phyloP scores from a whole-genome alignment of 768 basidiomycete genomes.

The Pilatotrama ljubarskyi region DNA sequence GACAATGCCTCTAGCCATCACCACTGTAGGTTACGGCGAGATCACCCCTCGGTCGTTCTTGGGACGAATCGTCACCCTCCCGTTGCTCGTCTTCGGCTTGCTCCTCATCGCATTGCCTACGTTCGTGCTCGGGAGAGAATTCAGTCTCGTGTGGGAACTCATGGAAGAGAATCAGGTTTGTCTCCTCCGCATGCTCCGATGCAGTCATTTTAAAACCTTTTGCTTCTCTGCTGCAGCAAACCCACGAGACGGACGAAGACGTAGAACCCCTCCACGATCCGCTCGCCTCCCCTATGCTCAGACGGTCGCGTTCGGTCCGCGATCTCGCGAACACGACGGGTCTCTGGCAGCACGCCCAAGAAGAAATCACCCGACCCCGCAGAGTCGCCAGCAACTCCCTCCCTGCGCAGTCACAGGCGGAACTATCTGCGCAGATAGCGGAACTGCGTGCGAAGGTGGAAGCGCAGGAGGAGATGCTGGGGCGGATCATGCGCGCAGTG shows the following conservation, averaged over 20 bases:
- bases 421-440: constrained; percentile 63
- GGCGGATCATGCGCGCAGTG: constrained; percentile 31
- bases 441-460: constrained; percentile 59
- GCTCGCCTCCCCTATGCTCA: constrained; percentile 20
- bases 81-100: constrained; percentile 84
- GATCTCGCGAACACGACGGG: constrained; percentile 10
- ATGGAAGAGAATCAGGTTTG: constrained; percentile 60
- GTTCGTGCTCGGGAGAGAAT: constrained; percentile 91
- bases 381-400: constrained; percentile 8
- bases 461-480: constrained; percentile 55
- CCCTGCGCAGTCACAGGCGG: constrained; percentile 31
- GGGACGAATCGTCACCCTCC: constrained; percentile 84
- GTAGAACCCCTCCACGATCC: constrained; percentile 17
- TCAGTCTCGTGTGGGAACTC: constrained; percentile 85
- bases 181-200: background rate
- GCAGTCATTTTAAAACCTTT: background rate
- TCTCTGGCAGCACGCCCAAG: constrained; percentile 19
- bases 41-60: constrained; percentile 86
- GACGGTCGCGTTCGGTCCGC: constrained; percentile 8
- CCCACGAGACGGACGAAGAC: constrained; percentile 14
- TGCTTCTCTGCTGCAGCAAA: background rate
- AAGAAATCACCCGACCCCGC: constrained; percentile 11
- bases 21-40: constrained; percentile 90
- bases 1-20: constrained; percentile 57
- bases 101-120: constrained; percentile 88